These are phyloP conservation scores for Suhomyces bokatorum DNA, from an alignment of 1,139 yeast species.

Conservation along the genomic window DNA sequence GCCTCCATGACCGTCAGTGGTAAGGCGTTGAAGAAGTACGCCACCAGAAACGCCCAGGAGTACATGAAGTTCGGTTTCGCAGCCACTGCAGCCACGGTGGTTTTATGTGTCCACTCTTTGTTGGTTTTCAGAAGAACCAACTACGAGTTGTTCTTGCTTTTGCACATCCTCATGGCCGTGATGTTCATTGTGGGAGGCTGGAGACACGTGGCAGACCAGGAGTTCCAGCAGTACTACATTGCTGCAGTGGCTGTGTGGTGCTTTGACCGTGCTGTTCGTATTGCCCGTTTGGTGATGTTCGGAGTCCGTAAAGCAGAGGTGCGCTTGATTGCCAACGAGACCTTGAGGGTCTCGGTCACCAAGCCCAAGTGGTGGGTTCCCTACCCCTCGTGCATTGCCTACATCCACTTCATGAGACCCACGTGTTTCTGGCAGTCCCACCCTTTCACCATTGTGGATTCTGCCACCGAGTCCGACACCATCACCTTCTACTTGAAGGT, in stretches of 20 bases:
- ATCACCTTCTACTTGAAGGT: constrained; percentile 39
- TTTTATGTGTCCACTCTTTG: constrained; percentile 50
- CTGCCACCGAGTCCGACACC: constrained; percentile 28
- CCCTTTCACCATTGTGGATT: constrained; percentile 53
- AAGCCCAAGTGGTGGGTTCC: constrained; percentile 42
- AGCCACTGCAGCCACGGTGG: constrained; percentile 38
- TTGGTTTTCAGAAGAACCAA: constrained; percentile 52
- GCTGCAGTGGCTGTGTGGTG: constrained; percentile 66
- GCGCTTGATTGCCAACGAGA: constrained; percentile 47
- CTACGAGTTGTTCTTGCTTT: constrained; percentile 63
- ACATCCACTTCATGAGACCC: constrained; percentile 40
- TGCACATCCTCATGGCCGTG: constrained; percentile 60
- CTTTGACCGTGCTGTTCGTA: constrained; percentile 56
- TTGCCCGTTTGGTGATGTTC: constrained; percentile 47
- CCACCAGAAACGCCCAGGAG: constrained; percentile 34
- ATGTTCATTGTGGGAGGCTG: constrained; percentile 59
- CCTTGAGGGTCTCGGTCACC: constrained; percentile 39
- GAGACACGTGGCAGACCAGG: constrained; percentile 52
- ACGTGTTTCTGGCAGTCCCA: constrained; percentile 58
- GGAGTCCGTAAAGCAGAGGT: constrained; percentile 54
- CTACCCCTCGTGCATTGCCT: constrained; percentile 43
- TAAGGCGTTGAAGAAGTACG: constrained; percentile 34
- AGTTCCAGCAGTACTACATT: constrained; percentile 47
- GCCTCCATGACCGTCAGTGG: constrained; percentile 47
- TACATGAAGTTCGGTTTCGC: constrained; percentile 59